phyloP scores from a whole-genome alignment of 176 grass and related monocot species.

The Rhynchospora pubera region DNA sequence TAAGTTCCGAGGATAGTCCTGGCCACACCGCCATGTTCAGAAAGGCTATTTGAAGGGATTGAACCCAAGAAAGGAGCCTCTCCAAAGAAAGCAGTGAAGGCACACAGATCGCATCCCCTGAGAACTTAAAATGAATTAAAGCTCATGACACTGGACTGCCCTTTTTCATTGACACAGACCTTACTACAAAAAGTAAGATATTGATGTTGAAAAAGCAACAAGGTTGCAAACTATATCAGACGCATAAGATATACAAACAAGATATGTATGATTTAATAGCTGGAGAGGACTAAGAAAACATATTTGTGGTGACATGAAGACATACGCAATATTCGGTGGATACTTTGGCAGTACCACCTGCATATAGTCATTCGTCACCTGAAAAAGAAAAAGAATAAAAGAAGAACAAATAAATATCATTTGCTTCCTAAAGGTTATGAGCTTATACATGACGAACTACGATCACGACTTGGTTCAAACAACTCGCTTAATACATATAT shows the following conservation, averaged over 20 bases:
- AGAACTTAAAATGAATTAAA: conserved; percentile 13
- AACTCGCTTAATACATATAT: not conserved
- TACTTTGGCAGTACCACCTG: conserved; percentile 20
- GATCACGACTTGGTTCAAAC: not conserved
- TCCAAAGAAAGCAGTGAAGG: not conserved
- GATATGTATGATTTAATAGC: not conserved
- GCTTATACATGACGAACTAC: not conserved
- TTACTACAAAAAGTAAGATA: not conserved
- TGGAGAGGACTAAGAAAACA: not conserved
- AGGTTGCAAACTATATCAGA: not conserved
- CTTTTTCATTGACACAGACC: conserved; percentile 6
- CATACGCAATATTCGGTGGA: conserved; percentile 21
- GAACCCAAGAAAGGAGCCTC: not conserved
- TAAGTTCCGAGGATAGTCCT: conserved; percentile 2
- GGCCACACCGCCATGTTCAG: conserved; percentile 9
- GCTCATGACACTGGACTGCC: conserved; percentile 18
- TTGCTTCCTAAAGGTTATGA: not conserved
- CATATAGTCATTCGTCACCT: conserved; percentile 21
- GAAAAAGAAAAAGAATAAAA: not conserved
- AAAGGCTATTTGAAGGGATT: conserved; percentile 7
- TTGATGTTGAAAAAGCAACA: not conserved
- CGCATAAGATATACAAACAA: not conserved
- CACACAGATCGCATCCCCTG: not conserved
- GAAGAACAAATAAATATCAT: not conserved
- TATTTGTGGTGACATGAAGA: conserved; percentile 14